These are phyloP conservation scores for Creolimax fragrantissima DNA, from an alignment of 78 protist genomes.

Conservation along the genomic window DNA sequence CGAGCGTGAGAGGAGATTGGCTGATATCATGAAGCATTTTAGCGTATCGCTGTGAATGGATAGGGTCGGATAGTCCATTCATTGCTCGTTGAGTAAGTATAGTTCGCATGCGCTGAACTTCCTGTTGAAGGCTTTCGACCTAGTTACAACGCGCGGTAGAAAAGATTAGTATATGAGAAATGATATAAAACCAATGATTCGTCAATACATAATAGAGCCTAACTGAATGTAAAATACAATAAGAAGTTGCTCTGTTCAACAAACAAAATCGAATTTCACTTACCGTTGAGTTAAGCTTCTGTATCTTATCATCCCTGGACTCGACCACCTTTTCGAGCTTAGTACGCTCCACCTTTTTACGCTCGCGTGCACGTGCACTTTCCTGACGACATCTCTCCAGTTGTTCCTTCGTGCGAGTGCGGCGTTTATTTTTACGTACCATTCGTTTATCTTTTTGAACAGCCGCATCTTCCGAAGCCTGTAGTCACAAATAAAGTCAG, in stretches of 20 bases:
- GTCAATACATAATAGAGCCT: too few species aligned
- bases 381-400: neutral
- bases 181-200: too few species aligned
- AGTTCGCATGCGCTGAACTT: neutral
- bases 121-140: neutral
- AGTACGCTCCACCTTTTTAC: neutral
- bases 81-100: neutral
- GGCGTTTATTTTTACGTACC: neutral
- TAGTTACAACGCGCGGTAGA: too few species aligned
- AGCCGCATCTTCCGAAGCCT: neutral
- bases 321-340: neutral
- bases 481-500: neutral
- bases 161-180: too few species aligned
- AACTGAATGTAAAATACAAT: neutral
- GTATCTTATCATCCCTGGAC: neutral
- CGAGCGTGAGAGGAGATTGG: neutral
- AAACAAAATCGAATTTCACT: neutral
- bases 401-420: neutral
- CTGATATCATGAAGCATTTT: neutral
- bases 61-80: neutral
- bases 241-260: neutral
- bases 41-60: neutral
- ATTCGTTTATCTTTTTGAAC: neutral
- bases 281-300: neutral
- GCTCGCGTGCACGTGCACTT: neutral